Evolutionary conservation across 352 stramenopile genomes (phyloP), one percentile per base, ranked within the genome.

Genomic region (Phytopythium oedochilum): DNA sequence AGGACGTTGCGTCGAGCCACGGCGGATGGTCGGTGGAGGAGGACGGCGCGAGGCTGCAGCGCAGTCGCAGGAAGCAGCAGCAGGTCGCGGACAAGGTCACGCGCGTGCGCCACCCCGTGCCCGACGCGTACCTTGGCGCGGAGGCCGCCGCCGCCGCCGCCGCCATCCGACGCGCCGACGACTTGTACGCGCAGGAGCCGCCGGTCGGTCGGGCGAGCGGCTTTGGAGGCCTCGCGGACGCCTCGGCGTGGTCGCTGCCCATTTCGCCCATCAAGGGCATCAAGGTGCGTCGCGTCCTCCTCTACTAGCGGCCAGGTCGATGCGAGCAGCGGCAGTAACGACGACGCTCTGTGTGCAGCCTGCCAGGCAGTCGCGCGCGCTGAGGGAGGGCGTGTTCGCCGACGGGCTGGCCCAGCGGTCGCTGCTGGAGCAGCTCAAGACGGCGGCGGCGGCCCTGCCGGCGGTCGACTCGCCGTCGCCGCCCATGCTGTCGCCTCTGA

Each of bases 391-490:
- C 25, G 32, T 86, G 2, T 64, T 85, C 5, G 28, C 78, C 28
- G 75, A 78, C 49, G 76, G 75, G 52, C 73, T 72, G 9, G 72
- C 68, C 14, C 68, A 88, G 55, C 78, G 78, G 11, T 38, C 47
- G 22, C 17, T 78, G 32, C 63, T 88, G 3, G 71, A 86, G 15
- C 75, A 86, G 28, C 64, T 88, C 55, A 88, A 88, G 56, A 11
- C 48, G 20, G 48, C 34, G 48, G n/a, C 18, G n/a, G 31, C 32
- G 32, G 25, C 15, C 26, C 28, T 36, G 26, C 44, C 48, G 22
- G 15, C 48, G 23, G 25, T 44, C 31, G 11, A 20, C 34, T 43
- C 34, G 44, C 25, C 44, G n/a, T 35, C 48, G 11, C 48, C 48
- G 15, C 28, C 48, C 5, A 44, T 55, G 48, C 48, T 55, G 48